A percentile compares a stretch with the other conserved stretches of the same genome.
phyloP scores from a whole-genome alignment of 1,284 basidiomycete species.

The Cutaneotrichosporon sp. region DNA sequence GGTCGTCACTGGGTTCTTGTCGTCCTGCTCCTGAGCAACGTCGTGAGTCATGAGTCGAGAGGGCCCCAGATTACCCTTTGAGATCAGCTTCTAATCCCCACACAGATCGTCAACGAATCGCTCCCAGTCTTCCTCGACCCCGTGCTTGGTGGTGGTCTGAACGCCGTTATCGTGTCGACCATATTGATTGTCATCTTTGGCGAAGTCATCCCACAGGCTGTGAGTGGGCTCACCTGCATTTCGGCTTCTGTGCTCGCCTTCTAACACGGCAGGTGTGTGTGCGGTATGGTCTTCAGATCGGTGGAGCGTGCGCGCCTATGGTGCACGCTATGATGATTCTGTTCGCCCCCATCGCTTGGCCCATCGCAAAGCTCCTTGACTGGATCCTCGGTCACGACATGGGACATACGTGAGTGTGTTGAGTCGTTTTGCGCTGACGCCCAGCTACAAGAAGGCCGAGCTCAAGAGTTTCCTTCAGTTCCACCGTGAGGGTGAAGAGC shows the following conservation, averaged over 20 bases:
- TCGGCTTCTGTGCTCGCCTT: background rate
- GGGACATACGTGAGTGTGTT: slow-evolving; percentile 47
- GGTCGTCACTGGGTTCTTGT: slow-evolving; percentile 94
- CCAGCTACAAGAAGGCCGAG: slow-evolving; percentile 86
- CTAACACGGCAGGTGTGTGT: slow-evolving; percentile 66
- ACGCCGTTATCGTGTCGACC: slow-evolving; percentile 75
- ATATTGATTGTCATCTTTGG: slow-evolving; percentile 65
- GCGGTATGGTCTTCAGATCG: slow-evolving; percentile 83
- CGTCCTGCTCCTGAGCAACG: slow-evolving; percentile 75
- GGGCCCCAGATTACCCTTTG: background rate
- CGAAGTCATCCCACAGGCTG: slow-evolving; percentile 76
- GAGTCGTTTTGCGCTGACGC: slow-evolving; percentile 23
- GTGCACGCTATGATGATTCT: slow-evolving; percentile 65
- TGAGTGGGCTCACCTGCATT: slow-evolving; percentile 25
- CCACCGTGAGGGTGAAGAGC: slow-evolving; percentile 78
- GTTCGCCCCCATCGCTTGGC: slow-evolving; percentile 77
- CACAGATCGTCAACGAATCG: slow-evolving; percentile 76
- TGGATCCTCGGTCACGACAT: slow-evolving; percentile 66
- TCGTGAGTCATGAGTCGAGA: slow-evolving; percentile 56
- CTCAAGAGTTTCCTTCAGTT: slow-evolving; percentile 87
- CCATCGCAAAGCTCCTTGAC: slow-evolving; percentile 81
- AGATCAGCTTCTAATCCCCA: background rate
- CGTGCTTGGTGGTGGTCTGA: slow-evolving; percentile 75
- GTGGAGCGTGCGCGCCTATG: slow-evolving; percentile 79
- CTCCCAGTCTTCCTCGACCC: slow-evolving; percentile 85